A percentile compares a stretch with the other conserved stretches of the same genome.
These are phyloP conservation scores for Gracilariopsis chorda DNA, from an alignment of 23 red algal species.

Conservation along the genomic window DNA sequence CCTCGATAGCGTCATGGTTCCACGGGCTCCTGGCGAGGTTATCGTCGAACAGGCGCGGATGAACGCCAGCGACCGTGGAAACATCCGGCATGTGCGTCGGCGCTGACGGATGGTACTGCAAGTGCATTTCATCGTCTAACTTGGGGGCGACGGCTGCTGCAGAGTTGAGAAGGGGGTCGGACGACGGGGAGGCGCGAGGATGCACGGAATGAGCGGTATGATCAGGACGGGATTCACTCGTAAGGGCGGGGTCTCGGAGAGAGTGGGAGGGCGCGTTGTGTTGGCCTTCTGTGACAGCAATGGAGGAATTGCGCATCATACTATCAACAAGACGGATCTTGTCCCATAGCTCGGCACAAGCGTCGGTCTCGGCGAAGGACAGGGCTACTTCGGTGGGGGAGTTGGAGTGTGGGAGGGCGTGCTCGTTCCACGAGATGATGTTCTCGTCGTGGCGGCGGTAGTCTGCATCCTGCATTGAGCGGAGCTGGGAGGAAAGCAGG, in stretches of 20 bases:
- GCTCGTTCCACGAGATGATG: constrained; percentile 53
- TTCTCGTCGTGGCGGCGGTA: constrained; percentile 25
- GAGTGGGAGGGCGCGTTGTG: neutral
- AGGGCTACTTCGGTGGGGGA: constrained; percentile 21
- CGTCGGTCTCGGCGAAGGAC: constrained; percentile 25
- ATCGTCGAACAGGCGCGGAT: neutral
- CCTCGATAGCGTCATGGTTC: neutral
- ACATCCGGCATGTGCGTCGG: neutral
- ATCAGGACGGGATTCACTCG: neutral
- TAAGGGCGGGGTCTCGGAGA: no score
- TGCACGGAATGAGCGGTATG: neutral
- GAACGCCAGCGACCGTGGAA: neutral
- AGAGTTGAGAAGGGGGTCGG: no score
- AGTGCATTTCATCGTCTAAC: neutral
- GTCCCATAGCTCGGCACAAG: constrained; percentile 5
- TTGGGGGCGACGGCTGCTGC: neutral
- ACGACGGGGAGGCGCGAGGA: neutral
- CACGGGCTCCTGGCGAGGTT: neutral
- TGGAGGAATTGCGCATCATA: neutral
- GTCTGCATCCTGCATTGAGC: neutral
- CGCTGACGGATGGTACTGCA: neutral
- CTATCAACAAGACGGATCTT: constrained; percentile 10
- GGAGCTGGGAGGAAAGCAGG: constrained; percentile 5
- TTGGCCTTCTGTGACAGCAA: no score
- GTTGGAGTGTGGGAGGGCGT: neutral